Percentiles rank a stretch among this genome's conserved stretches.
Evolutionary conservation across 208 protist species (phyloP).

Genomic region (Endotrypanum monterogeii): DNA sequence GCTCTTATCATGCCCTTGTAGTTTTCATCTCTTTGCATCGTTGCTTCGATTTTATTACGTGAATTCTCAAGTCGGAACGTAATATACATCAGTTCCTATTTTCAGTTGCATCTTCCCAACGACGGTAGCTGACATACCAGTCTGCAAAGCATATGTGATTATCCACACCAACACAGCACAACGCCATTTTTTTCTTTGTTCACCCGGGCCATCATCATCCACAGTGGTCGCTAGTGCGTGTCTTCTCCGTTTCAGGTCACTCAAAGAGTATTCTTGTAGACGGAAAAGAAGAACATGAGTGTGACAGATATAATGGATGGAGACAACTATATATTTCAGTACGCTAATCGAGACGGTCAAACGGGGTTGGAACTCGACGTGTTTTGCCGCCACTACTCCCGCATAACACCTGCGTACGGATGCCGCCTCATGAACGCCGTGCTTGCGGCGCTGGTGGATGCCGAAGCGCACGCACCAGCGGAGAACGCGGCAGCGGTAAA

Average conservation of each 20-base stretch:
- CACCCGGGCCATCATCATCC: too few species aligned
- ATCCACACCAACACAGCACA: too few species aligned
- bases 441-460: constrained; percentile 25
- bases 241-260: not conserved
- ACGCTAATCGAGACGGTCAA: constrained; percentile 9
- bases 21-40: too few species aligned
- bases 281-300: not conserved
- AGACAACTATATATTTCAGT: constrained; percentile 17
- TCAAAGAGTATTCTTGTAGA: not conserved
- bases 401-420: constrained; percentile 24
- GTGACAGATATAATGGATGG: not conserved
- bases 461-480: constrained; percentile 8
- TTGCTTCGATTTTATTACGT: too few species aligned
- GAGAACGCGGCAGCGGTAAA: constrained; percentile 33
- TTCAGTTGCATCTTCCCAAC: too few species aligned
- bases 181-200: too few species aligned
- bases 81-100: too few species aligned
- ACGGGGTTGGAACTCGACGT: constrained; percentile 15
- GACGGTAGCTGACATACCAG: too few species aligned
- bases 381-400: constrained; percentile 14
- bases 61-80: too few species aligned
- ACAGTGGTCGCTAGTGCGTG: too few species aligned
- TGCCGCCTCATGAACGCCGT: constrained; percentile 29
- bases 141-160: too few species aligned
- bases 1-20: too few species aligned